phyloP scores from a whole-genome alignment of 805 yeast species.

The Yarrowia bubula region DNA sequence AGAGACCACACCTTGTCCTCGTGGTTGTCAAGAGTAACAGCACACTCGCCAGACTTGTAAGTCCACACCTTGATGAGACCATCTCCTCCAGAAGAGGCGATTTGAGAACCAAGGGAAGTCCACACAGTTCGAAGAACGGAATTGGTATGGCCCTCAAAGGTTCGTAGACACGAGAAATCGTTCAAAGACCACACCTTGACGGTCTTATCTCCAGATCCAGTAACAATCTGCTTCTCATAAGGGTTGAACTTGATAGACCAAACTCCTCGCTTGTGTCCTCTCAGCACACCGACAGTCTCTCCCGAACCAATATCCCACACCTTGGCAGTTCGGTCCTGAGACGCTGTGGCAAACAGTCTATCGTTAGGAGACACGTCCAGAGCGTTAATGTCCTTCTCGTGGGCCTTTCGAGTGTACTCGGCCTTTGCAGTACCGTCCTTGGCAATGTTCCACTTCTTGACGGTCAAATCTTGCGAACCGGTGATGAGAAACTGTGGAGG shows the following conservation, averaged over 20 bases:
- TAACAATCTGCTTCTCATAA: constrained; percentile 68
- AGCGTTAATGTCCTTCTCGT: constrained; percentile 92
- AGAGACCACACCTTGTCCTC: constrained; percentile 94
- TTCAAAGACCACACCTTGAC: constrained; percentile 82
- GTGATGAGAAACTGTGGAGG: constrained; percentile 74
- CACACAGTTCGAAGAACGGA: constrained; percentile 82
- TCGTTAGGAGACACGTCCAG: constrained; percentile 90
- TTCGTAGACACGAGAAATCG: constrained; percentile 71
- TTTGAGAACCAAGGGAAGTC: constrained; percentile 61
- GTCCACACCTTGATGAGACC: constrained; percentile 94
- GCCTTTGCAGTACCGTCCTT: constrained; percentile 44
- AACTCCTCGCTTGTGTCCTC: constrained; percentile 91
- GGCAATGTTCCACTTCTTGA: constrained; percentile 74
- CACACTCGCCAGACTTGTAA: constrained; percentile 66
- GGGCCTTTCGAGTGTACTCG: constrained; percentile 90
- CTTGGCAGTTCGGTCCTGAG: constrained; percentile 89
- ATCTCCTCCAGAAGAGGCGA: constrained; percentile 83
- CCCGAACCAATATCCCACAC: constrained; percentile 86
- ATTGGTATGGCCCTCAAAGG: constrained; percentile 92
- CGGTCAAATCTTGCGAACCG: constrained; percentile 79
- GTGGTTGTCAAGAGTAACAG: constrained; percentile 84
- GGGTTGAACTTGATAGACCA: constrained; percentile 88
- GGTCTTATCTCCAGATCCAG: constrained; percentile 92
- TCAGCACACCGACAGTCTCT: constrained; percentile 76
- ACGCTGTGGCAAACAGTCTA: constrained; percentile 84